These are phyloP conservation scores for Metahyphopichia silvanorum DNA, from an alignment of 805 yeast genomes.

Conservation along the genomic window DNA sequence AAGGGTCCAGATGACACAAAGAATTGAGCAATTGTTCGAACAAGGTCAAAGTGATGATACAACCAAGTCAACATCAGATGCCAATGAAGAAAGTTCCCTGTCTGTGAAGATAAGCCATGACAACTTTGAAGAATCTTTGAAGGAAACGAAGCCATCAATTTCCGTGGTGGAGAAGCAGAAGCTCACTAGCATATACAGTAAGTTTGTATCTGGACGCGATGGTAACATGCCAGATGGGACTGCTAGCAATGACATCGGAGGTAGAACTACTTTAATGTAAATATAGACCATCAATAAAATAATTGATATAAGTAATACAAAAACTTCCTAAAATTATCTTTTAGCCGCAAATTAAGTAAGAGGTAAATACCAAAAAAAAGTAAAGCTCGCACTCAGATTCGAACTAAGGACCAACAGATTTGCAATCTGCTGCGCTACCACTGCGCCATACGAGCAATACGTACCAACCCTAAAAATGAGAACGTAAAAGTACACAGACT, in stretches of 20 bases:
- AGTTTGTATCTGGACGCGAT: conserved; percentile 73
- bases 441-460: conserved; percentile 76
- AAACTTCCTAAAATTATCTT: no score
- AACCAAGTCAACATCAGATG: conserved; percentile 6
- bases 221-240: conserved; percentile 88
- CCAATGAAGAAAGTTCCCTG: conserved; percentile 10
- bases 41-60: conserved; percentile 6
- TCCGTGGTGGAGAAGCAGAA: conserved; percentile 68
- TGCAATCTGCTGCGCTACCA: conserved; percentile 96
- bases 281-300: neutral
- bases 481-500: no score
- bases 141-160: conserved; percentile 86
- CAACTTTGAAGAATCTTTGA: conserved; percentile 61
- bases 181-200: conserved; percentile 59
- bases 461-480: no score
- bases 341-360: neutral
- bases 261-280: conserved; percentile 78
- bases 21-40: conserved; percentile 38
- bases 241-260: conserved; percentile 79
- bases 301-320: no score
- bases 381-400: conserved; percentile 77
- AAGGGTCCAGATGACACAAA: conserved; percentile 36
- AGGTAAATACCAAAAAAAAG: conserved; percentile 19
- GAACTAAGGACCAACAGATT: conserved; percentile 94
- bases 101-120: conserved; percentile 45